phyloP scores from a whole-genome alignment of 768 basidiomycete species.

The Leccinum sublutescens region DNA sequence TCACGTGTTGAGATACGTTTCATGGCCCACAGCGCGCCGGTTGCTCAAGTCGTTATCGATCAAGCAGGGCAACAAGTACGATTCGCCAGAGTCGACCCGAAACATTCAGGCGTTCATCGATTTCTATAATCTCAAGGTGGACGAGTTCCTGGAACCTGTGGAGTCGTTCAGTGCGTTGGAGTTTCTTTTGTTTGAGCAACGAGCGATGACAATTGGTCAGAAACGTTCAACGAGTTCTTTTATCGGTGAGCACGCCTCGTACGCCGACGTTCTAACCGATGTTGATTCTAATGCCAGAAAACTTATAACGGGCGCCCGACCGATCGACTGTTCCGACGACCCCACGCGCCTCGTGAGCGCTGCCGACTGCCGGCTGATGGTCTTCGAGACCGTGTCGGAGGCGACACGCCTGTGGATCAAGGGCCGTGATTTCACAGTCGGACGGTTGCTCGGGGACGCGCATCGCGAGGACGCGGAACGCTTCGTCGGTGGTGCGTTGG shows the following conservation, averaged over 20 bases:
- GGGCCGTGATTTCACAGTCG: constrained; percentile 88
- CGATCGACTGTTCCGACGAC: constrained; percentile 68
- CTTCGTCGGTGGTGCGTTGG: constrained; percentile 79
- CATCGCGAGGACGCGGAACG: constrained; percentile 69
- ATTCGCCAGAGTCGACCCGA: constrained; percentile 75
- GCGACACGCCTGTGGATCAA: constrained; percentile 97
- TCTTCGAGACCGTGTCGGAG: constrained; percentile 81
- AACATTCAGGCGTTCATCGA: constrained; percentile 88
- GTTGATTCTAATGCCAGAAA: constrained; percentile 48
- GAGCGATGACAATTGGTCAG: constrained; percentile 35
- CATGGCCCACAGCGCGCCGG: constrained; percentile 56
- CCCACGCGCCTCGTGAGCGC: constrained; percentile 77
- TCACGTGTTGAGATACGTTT: constrained; percentile 3
- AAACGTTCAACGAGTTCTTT: constrained; percentile 94
- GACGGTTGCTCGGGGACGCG: constrained; percentile 72
- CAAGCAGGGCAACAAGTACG: constrained; percentile 94
- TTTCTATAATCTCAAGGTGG: constrained; percentile 81
- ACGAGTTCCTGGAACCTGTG: constrained; percentile 82
- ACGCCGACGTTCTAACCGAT: not conserved
- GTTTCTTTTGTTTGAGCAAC: not conserved
- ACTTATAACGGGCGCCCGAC: constrained; percentile 80
- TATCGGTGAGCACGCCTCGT: constrained; percentile 48
- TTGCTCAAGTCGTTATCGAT: constrained; percentile 86
- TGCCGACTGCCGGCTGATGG: constrained; percentile 97
- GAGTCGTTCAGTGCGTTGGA: constrained; percentile 72